phyloP scores from a whole-genome alignment of 495 filamentous ascomycete genomes.

The Antarctomyces pellizariae region DNA sequence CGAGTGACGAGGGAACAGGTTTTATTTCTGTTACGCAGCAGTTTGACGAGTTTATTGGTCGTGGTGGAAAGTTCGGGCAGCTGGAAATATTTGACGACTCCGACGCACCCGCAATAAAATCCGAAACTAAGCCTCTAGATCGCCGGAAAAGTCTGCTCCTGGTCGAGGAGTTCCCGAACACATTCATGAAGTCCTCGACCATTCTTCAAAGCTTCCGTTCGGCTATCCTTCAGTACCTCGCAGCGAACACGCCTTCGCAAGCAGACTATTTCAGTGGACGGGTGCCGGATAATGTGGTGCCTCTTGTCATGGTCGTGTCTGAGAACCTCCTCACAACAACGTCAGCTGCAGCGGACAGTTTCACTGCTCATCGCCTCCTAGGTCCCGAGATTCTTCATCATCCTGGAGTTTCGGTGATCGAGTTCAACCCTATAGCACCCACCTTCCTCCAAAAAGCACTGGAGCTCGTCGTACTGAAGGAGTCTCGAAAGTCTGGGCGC shows the following conservation, averaged over 20 bases:
- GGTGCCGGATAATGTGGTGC: slow-evolving; percentile 24
- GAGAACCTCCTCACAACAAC: slow-evolving; percentile 62
- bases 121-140: slow-evolving; percentile 9
- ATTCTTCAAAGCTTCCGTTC: slow-evolving; percentile 50
- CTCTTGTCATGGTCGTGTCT: slow-evolving; percentile 73
- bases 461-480: slow-evolving; percentile 53
- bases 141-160: slow-evolving; percentile 37
- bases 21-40: slow-evolving; percentile 42
- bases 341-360: slow-evolving; percentile 56
- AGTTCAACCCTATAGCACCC: slow-evolving; percentile 79
- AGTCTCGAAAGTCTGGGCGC: slow-evolving; percentile 45
- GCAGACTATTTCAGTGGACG: slow-evolving; percentile 9
- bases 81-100: slow-evolving; percentile 34
- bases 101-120: slow-evolving; percentile 11
- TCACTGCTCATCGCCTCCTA: slow-evolving; percentile 73
- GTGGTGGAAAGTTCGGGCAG: slow-evolving; percentile 54
- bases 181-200: slow-evolving; percentile 41
- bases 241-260: slow-evolving; percentile 27
- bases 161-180: slow-evolving; percentile 87
- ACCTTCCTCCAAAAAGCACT: slow-evolving; percentile 72
- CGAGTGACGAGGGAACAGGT: slow-evolving; percentile 23
- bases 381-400: slow-evolving; percentile 67
- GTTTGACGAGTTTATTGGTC: slow-evolving; percentile 76
- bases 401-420: slow-evolving; percentile 48
- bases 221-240: slow-evolving; percentile 51